Conservation (phyloP, 1,139 yeast genomes). For the Candida mesenterica region DNA sequence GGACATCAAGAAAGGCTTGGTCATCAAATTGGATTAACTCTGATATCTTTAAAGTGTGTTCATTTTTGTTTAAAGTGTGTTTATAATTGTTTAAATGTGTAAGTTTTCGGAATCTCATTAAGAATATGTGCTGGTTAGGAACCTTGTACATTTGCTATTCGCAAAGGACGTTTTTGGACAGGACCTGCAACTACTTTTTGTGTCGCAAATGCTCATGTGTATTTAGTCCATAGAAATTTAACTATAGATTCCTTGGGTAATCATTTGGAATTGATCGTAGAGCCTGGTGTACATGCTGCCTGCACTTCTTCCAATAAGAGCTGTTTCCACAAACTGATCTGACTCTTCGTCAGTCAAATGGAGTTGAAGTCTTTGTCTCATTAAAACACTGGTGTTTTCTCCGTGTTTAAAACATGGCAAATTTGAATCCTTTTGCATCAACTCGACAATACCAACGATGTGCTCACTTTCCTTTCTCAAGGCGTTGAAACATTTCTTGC, state of each 20-base stretch:
- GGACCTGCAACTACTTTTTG: background rate
- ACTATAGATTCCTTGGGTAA: constrained; percentile 91
- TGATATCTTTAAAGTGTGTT: no score
- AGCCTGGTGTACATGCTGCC: constrained; percentile 90
- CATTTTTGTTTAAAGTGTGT: no score
- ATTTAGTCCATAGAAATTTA: no score
- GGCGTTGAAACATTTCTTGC: constrained; percentile 71
- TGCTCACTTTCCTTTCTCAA: constrained; percentile 71
- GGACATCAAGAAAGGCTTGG: background rate
- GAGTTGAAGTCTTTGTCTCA: constrained; percentile 78
- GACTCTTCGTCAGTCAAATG: constrained; percentile 71
- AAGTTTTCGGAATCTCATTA: no score
- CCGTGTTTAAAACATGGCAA: constrained; percentile 93
- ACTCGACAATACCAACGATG: constrained; percentile 75
- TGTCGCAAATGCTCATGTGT: background rate
- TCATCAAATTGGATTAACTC: no score
- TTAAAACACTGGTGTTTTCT: constrained; percentile 71
- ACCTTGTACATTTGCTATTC: no score
- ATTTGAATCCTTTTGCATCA: constrained; percentile 88
- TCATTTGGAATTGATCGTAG: constrained; percentile 90
- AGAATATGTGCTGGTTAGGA: no score
- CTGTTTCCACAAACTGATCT: constrained; percentile 72
- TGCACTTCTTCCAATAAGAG: constrained; percentile 71
- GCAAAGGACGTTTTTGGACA: no score
- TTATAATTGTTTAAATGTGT: no score